These are phyloP conservation scores for Jacaranda copaia DNA, from an alignment of 257 asterid species.

Conservation along the genomic window DNA sequence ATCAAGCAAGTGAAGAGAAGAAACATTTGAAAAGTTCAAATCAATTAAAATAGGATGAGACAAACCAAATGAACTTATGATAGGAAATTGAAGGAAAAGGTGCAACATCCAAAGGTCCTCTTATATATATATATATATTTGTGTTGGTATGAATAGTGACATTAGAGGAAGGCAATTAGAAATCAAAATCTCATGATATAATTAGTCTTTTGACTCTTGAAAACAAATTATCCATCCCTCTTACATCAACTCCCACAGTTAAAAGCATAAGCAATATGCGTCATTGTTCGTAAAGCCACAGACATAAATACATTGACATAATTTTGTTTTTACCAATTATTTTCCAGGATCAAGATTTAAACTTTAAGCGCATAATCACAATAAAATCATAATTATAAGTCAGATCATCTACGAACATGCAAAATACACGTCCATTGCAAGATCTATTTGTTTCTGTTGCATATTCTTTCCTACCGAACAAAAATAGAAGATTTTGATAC, in stretches of 20 bases:
- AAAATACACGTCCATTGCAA: background rate
- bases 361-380: background rate
- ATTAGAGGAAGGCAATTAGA: no score
- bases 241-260: conserved; percentile 2
- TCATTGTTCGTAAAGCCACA: background rate
- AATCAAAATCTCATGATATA: background rate
- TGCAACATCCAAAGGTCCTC: background rate
- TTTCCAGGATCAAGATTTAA: background rate
- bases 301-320: conserved; percentile 12
- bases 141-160: no score
- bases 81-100: background rate
- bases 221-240: conserved; percentile 2
- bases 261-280: background rate
- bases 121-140: no score
- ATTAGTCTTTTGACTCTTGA: background rate
- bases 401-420: background rate
- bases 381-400: background rate
- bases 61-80: background rate
- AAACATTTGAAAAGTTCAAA: background rate
- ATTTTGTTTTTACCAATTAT: background rate
- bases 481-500: conserved; percentile 45
- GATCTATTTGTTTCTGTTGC: conserved; percentile 33
- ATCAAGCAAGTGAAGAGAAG: conserved; percentile 13
- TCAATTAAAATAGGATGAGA: background rate
- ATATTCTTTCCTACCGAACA: conserved; percentile 30